Evolutionary conservation across 108 stramenopile species (phyloP), one percentile per base, ranked within the genome.

Genomic region (Pseudonitzschia multistriata): DNA sequence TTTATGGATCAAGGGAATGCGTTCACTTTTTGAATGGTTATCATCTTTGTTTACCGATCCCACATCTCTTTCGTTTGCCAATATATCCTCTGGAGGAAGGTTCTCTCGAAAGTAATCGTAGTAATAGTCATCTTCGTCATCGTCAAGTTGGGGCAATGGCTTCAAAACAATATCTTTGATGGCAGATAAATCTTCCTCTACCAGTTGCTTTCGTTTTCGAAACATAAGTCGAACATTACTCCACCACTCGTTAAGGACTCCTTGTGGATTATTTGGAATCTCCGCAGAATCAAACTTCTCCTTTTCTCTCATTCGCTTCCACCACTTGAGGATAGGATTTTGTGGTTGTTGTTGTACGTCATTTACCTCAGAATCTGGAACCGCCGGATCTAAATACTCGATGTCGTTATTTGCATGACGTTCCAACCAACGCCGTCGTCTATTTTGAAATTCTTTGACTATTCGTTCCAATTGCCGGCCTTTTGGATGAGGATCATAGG

Each of bases 131-230:
- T 55, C 52, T 3, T 70, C 48, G 3, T 61, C 74, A 19, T 74
- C 74, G 25, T 62, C 60, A 8, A 30, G 45, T 63, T 42, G 15
- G 48, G 33, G 14, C 33, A 36, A 28, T 25, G 66, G 60, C 24
- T 49, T 49, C 29, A 68, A 35, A 10, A 69, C 57, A 54, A 76
- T 61, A 7, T 69, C 68, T 45, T 76, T 68, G 62, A 76, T 68
- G 30, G 47, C 74, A 22, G 61, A 50, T 7, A 69, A 28, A 55
- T 73, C 72, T 57, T 73, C 72, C 56, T 66, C 34, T n/a, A 73
- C 72, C 22, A 53, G 34, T 33, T 73, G 37, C 27, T 40, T 54
- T 22, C 62, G 50, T 17, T 49, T 3, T 28, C 68, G 60, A 63
- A 62, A 55, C 19, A 35, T 33, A 63, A 6, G 15, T 24, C 60